Conservation (phyloP, 441 rosid species). For the Capsella rubella region DNA sequence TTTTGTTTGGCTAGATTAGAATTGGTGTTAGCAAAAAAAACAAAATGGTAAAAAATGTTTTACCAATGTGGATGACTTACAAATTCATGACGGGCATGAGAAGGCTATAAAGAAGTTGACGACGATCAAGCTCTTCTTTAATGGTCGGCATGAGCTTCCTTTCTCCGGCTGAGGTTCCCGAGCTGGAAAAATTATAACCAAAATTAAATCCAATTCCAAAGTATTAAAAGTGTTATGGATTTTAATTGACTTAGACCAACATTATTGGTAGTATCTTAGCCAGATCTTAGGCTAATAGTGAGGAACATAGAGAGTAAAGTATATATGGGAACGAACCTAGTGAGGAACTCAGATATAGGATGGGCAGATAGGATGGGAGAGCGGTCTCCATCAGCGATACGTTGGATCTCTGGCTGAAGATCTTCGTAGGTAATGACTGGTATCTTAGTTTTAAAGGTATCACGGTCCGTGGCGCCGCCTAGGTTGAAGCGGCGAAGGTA, state of each 20-base stretch:
- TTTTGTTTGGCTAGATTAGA: background rate
- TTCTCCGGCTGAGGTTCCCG: conserved; percentile 97
- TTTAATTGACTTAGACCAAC: too few relatives aligned
- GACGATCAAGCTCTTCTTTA: conserved; percentile 89
- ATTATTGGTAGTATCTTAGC: too few relatives aligned
- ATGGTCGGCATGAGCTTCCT: conserved; percentile 97
- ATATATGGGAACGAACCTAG: conserved; percentile 55
- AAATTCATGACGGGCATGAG: conserved; percentile 98
- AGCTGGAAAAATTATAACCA: conserved; percentile 51
- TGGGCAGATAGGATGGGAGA: conserved; percentile 82
- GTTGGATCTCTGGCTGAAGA: conserved; percentile 87
- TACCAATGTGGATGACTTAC: conserved; percentile 52
- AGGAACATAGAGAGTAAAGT: background rate
- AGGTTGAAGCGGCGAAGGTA: conserved; percentile 69
- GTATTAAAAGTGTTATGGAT: background rate
- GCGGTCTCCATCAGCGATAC: conserved; percentile 90
- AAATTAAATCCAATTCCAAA: background rate
- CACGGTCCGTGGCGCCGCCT: conserved; percentile 63
- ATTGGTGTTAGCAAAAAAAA: background rate
- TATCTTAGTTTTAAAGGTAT: conserved; percentile 66
- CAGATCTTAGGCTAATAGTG: too few relatives aligned
- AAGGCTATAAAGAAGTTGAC: conserved; percentile 84
- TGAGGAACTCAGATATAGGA: conserved; percentile 92
- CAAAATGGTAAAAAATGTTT: conserved; percentile 1
- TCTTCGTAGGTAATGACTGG: conserved; percentile 87